Evolutionary conservation across 75 land plant genomes (phyloP).

Genomic region (Isoetes taiwanensis): DNA sequence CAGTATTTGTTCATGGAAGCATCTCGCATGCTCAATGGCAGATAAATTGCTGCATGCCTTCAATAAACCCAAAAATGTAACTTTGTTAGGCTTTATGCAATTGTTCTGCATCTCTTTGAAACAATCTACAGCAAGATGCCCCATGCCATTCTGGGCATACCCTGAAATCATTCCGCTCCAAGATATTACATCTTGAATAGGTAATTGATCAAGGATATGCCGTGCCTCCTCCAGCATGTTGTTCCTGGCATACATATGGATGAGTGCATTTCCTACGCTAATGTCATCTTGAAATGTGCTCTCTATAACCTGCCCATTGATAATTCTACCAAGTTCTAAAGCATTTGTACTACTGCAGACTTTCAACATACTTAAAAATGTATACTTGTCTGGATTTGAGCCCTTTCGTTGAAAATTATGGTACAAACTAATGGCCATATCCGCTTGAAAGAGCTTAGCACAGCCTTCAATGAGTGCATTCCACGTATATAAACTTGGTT

Average conservation of each 20-base stretch:
- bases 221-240: background rate
- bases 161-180: background rate
- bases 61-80: background rate
- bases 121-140: background rate
- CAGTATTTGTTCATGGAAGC: background rate
- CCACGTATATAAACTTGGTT: too few species aligned
- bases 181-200: background rate
- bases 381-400: too few species aligned
- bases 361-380: too few species aligned
- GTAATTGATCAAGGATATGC: background rate
- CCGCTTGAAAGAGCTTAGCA: too few species aligned
- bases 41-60: background rate
- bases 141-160: constrained; percentile 1
- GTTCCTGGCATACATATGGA: constrained; percentile 3
- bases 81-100: background rate
- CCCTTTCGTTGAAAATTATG: too few species aligned
- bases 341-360: too few species aligned
- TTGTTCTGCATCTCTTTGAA: background rate
- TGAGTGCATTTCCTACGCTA: background rate
- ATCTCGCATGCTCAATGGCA: background rate
- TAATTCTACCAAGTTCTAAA: background rate
- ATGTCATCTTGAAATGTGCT: too few species aligned
- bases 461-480: too few species aligned
- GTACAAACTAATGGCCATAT: too few species aligned
- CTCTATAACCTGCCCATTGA: too few species aligned